Percentiles rank a stretch among this genome's conserved stretches.
Evolutionary conservation across 371 early-diverging fungal species (phyloP).

Genomic region (Apophysomyces elegans): DNA sequence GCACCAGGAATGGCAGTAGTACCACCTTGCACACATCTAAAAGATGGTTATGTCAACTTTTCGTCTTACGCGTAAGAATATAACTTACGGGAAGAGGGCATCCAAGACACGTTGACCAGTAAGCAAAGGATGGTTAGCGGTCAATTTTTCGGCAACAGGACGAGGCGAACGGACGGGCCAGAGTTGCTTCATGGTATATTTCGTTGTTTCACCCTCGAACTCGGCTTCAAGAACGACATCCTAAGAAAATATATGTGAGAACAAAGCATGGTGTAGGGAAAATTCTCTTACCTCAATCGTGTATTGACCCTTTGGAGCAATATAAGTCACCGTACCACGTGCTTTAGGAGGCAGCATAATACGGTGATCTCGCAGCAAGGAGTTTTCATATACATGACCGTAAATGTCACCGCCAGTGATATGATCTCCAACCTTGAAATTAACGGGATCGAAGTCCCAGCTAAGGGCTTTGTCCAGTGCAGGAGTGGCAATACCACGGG

Average conservation of each 20-base stretch:
- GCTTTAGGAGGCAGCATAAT: constrained; percentile 97
- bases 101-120: constrained; percentile 99
- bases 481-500: constrained; percentile 97
- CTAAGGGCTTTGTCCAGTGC: constrained; percentile 90
- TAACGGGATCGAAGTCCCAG: constrained; percentile 97
- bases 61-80: not conserved
- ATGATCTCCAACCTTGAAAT: constrained; percentile 93
- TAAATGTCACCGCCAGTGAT: constrained; percentile 98
- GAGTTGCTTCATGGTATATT: constrained; percentile 95
- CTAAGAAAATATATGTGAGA: constrained; percentile 25
- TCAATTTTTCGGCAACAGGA: constrained; percentile 96
- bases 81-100: constrained; percentile 94
- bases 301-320: constrained; percentile 96
- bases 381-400: constrained; percentile 97
- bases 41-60: not conserved
- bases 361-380: constrained; percentile 88
- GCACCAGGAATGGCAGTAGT: constrained; percentile 99
- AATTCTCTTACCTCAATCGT: constrained; percentile 69
- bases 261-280: not conserved
- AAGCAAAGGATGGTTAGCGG: constrained; percentile 96
- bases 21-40: constrained; percentile 98
- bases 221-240: constrained; percentile 96
- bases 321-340: constrained; percentile 94
- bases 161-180: constrained; percentile 99
- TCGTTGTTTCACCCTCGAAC: constrained; percentile 87